Percentiles rank a stretch among this genome's conserved stretches.
These are phyloP conservation scores for Ogataea populi-albae DNA, from an alignment of 805 yeast genomes.

Conservation along the genomic window DNA sequence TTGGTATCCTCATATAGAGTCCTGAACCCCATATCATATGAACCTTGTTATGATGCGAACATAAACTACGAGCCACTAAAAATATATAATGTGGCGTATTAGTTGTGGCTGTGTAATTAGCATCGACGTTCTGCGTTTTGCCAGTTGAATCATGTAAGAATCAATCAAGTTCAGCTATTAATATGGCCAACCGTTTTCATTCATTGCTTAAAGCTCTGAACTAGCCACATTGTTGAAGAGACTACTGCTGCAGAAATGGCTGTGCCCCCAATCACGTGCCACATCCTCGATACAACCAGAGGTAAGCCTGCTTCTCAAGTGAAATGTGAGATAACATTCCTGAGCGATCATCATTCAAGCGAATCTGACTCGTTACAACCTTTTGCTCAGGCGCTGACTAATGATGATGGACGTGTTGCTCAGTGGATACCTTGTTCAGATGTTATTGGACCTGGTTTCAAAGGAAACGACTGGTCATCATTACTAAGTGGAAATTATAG, in stretches of 20 bases:
- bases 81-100: too few relatives aligned
- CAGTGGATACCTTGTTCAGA: slow-evolving; percentile 52
- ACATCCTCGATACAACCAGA: slow-evolving; percentile 75
- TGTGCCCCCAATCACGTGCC: slow-evolving; percentile 74
- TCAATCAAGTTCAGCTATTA: too few relatives aligned
- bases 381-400: slow-evolving; percentile 69
- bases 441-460: slow-evolving; percentile 6
- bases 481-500: slow-evolving; percentile 66
- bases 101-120: too few relatives aligned
- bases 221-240: too few relatives aligned
- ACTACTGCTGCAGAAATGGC: slow-evolving; percentile 24
- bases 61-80: too few relatives aligned
- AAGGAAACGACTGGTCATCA: slow-evolving; percentile 38
- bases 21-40: too few relatives aligned
- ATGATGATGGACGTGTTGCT: slow-evolving; percentile 76
- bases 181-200: too few relatives aligned
- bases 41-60: too few relatives aligned
- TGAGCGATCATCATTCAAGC: slow-evolving; percentile 25
- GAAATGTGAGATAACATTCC: slow-evolving; percentile 55
- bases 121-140: too few relatives aligned
- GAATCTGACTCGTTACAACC: slow-evolving; percentile 28
- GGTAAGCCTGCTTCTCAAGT: slow-evolving; percentile 84
- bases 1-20: too few relatives aligned
- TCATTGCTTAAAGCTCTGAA: too few relatives aligned
- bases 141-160: too few relatives aligned